phyloP scores from a whole-genome alignment of 345 rosid species.

The Boechera stricta region DNA sequence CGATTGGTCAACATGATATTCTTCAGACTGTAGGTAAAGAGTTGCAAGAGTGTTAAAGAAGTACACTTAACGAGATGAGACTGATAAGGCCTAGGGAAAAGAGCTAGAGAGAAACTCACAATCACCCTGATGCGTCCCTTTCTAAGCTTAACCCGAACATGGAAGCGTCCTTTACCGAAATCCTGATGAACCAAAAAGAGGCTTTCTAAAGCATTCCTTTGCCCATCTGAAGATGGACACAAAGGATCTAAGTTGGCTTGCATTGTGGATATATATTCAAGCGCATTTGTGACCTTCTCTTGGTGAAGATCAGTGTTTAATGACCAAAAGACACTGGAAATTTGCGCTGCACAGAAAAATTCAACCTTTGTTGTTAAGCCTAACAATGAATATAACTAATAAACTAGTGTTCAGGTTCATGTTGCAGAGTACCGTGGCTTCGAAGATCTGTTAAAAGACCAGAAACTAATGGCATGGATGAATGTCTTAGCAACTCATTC shows the following conservation, averaged over 20 bases:
- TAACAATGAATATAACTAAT: neutral
- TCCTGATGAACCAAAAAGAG: slow-evolving; percentile 56
- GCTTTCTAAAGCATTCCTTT: slow-evolving; percentile 54
- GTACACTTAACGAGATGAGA: slow-evolving; percentile 5
- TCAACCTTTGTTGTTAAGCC: neutral
- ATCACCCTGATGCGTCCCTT: slow-evolving; percentile 82
- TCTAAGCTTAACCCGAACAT: slow-evolving; percentile 75
- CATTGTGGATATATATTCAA: slow-evolving; percentile 83
- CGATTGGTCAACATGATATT: slow-evolving; percentile 56
- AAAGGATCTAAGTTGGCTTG: slow-evolving; percentile 67
- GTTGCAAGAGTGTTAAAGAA: slow-evolving; percentile 25
- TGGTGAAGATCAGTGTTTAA: slow-evolving; percentile 81
- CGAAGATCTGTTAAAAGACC: slow-evolving; percentile 71
- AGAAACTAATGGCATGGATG: slow-evolving; percentile 66
- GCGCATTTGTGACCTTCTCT: slow-evolving; percentile 58
- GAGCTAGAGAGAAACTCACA: slow-evolving; percentile 51
- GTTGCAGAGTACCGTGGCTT: slow-evolving; percentile 64
- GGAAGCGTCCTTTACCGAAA: slow-evolving; percentile 64
- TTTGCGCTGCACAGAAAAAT: slow-evolving; percentile 55
- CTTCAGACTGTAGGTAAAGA: slow-evolving; percentile 63
- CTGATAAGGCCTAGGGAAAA: neutral
- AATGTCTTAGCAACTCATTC: slow-evolving; percentile 71
- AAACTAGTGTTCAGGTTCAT: neutral
- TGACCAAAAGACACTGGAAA: slow-evolving; percentile 74
- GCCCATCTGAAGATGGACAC: slow-evolving; percentile 50